Evolutionary conservation across 768 basidiomycete species (phyloP).

Genomic region (Phaeotremella skinneri): DNA sequence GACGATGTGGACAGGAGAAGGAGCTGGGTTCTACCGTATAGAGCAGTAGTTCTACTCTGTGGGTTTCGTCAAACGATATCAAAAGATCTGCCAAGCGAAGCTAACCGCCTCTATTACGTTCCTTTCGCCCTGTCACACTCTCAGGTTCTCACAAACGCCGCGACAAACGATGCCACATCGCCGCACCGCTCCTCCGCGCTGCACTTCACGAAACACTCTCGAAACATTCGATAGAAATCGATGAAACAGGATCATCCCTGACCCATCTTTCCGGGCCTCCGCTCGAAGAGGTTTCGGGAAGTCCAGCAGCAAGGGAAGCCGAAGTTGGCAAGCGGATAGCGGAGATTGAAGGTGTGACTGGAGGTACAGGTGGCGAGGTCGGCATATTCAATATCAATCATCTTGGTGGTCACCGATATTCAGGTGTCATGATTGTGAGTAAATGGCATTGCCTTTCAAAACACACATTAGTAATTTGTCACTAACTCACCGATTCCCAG

Average conservation of each 20-base stretch:
- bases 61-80: constrained; percentile 46
- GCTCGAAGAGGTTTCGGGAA: constrained; percentile 62
- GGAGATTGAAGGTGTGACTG: constrained; percentile 58
- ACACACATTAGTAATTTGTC: no score
- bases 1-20: constrained; percentile 56
- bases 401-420: constrained; percentile 88
- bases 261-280: constrained; percentile 55
- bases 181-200: constrained; percentile 60
- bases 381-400: constrained; percentile 86
- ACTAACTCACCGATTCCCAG: constrained; percentile 52
- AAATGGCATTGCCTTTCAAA: background rate
- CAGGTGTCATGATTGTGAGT: constrained; percentile 85
- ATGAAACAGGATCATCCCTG: constrained; percentile 37
- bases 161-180: constrained; percentile 86
- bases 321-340: constrained; percentile 58
- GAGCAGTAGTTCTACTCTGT: constrained; percentile 87
- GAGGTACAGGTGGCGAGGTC: constrained; percentile 60
- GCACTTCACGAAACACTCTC: constrained; percentile 60
- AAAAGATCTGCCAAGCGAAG: background rate
- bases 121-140: background rate
- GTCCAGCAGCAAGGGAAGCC: constrained; percentile 59
- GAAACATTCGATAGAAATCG: constrained; percentile 52
- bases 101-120: background rate
- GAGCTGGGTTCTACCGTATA: constrained; percentile 82
- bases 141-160: constrained; percentile 88